Conservation (phyloP, 2,329 filamentous ascomycete genomes). For the Botrytis aclada region DNA sequence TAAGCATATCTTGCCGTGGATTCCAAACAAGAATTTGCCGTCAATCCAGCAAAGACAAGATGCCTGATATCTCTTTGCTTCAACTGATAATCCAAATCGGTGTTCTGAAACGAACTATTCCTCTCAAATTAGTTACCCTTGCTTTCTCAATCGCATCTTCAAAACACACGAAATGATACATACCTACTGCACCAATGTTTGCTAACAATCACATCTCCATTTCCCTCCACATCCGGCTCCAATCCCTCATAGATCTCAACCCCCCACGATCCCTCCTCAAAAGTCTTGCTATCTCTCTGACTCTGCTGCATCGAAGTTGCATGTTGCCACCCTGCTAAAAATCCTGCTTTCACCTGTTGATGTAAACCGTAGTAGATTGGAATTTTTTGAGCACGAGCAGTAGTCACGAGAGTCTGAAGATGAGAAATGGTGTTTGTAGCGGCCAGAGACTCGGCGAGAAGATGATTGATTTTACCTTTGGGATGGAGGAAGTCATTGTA, state of each 20-base stretch:
- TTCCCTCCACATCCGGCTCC: constrained; percentile 31
- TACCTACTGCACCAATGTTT: constrained; percentile 39
- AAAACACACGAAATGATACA: background rate
- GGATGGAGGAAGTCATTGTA: constrained; percentile 36
- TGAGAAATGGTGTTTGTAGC: constrained; percentile 34
- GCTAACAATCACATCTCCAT: constrained; percentile 37
- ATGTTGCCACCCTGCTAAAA: constrained; percentile 36
- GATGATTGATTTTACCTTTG: constrained; percentile 29
- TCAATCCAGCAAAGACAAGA: constrained; percentile 37
- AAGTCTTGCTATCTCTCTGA: constrained; percentile 27
- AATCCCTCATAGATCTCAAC: constrained; percentile 36
- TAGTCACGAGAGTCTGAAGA: constrained; percentile 31
- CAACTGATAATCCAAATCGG: constrained; percentile 40
- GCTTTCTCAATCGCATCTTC: too few relatives aligned
- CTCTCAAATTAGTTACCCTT: background rate
- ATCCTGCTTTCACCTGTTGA: constrained; percentile 32
- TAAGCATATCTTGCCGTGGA: constrained; percentile 39
- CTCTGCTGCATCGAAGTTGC: constrained; percentile 26
- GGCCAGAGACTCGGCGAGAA: constrained; percentile 33
- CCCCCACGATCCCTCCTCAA: constrained; percentile 37
- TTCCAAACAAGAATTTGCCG: constrained; percentile 39
- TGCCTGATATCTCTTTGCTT: constrained; percentile 38
- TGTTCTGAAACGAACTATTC: constrained; percentile 38
- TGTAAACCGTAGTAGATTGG: constrained; percentile 41
- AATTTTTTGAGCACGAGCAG: constrained; percentile 32